Evolutionary conservation across 768 basidiomycete species (phyloP), one percentile per base, ranked within the genome.

Genomic region (Tylopilus plumbeoviolaceoides): DNA sequence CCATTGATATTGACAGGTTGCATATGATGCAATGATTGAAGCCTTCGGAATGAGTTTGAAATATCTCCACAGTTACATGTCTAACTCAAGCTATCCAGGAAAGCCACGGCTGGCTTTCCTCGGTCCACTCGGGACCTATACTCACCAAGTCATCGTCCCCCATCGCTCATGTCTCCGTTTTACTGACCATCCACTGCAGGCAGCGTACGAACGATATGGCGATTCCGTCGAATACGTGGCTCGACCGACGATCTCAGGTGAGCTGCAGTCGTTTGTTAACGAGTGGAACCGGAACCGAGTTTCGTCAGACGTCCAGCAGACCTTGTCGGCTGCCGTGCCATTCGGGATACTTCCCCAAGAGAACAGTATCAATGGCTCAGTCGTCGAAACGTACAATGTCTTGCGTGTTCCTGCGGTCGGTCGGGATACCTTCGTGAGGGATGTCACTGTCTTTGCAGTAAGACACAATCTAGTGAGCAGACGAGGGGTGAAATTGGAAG

Each of bases 271-370:
- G 20, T 33, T 17, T 38, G 18, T 15, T 21, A 4, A 44, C 40
- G 14, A 12, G 14, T 33, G 17, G 36, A 7, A 30, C 20, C n/a
- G 30, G n/a, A 23, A 44, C 52, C 39, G 44, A 57, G 18, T 8
- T 36, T 14, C 30, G 44, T 38, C 63, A 91, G 89, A 79, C 53
- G 82, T 85, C 21, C 83, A 86, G 54, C 64, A 75, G 41, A 67
- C 77, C 17, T 66, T 91, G 38, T 75, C 79, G 7, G 51, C 71
- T 11, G 64, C 63, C 7, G 62, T 70, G 14, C 68, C 72, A 30
- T 73, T 81, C 44, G 89, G 79, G 23, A 75, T 91, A n/a, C 73
- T 91, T 27, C 89, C 89, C 20, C 85, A 88, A 65, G 89, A 92
- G 68, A 92, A 92, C 59, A 82, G 82, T 15, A 85, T 81, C 33